These are phyloP conservation scores for Saccharomycopsis selenospora DNA, from an alignment of 805 yeast species.

Conservation along the genomic window DNA sequence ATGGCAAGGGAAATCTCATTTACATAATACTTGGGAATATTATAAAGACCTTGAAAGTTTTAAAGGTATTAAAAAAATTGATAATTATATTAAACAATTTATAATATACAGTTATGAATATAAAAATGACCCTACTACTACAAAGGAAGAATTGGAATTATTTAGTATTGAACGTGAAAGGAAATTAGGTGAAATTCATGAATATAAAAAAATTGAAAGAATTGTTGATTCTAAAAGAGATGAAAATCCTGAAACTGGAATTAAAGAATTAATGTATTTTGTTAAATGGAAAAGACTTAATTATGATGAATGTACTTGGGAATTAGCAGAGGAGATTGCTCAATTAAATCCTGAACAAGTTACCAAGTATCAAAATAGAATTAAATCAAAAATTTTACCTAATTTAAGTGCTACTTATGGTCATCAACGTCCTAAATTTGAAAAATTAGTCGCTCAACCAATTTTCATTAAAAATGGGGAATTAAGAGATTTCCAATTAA, in stretches of 20 bases:
- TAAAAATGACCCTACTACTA: slow-evolving; percentile 71
- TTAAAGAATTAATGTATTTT: slow-evolving; percentile 65
- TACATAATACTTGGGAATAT: slow-evolving; percentile 92
- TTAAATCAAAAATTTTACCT: slow-evolving; percentile 80
- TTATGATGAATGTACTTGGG: slow-evolving; percentile 97
- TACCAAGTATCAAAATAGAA: slow-evolving; percentile 70
- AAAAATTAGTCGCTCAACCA: slow-evolving; percentile 81
- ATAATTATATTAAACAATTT: slow-evolving; percentile 78
- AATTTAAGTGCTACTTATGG: slow-evolving; percentile 73
- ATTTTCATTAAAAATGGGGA: slow-evolving; percentile 84
- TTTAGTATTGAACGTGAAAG: slow-evolving; percentile 90
- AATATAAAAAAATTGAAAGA: slow-evolving; percentile 81
- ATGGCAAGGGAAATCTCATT: slow-evolving; percentile 83
- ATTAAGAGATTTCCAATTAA: slow-evolving; percentile 92
- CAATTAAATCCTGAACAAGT: slow-evolving; percentile 79
- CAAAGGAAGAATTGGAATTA: slow-evolving; percentile 87
- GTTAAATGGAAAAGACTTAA: slow-evolving; percentile 92
- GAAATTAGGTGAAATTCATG: slow-evolving; percentile 72
- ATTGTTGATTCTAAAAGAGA: slow-evolving; percentile 80
- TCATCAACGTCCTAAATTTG: slow-evolving; percentile 74
- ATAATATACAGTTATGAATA: slow-evolving; percentile 69
- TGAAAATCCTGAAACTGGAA: slow-evolving; percentile 49
- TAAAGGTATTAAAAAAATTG: slow-evolving; percentile 80
- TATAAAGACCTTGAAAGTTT: slow-evolving; percentile 44
- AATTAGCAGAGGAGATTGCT: slow-evolving; percentile 81